These are phyloP conservation scores for Collybia sordida DNA, from an alignment of 768 basidiomycete genomes.

Conservation along the genomic window DNA sequence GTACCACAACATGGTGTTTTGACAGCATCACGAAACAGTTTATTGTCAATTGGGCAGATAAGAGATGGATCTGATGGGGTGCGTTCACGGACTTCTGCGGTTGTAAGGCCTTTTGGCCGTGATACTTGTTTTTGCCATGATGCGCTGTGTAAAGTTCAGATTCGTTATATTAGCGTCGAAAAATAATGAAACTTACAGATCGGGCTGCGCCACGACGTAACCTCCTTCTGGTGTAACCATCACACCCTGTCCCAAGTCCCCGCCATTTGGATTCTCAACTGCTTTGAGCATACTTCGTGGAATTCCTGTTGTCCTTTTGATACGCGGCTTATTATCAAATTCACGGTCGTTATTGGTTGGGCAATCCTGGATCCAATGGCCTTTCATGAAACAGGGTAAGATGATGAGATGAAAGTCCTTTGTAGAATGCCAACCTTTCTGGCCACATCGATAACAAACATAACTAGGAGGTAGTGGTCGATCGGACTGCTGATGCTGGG, in stretches of 20 bases:
- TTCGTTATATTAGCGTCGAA: not conserved
- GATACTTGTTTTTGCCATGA: constrained; percentile 94
- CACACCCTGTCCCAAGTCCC: constrained; percentile 76
- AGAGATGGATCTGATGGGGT: constrained; percentile 77
- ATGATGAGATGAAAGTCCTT: constrained; percentile 1
- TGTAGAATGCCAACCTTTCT: constrained; percentile 69
- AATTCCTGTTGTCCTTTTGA: constrained; percentile 98
- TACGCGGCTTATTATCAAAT: constrained; percentile 90
- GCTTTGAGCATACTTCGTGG: constrained; percentile 97
- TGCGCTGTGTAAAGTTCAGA: constrained; percentile 45
- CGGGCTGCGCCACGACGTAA: constrained; percentile 96
- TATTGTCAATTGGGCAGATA: constrained; percentile 89
- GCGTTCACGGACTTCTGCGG: constrained; percentile 86
- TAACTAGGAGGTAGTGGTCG: constrained; percentile 91
- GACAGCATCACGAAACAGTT: constrained; percentile 91
- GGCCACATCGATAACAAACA: constrained; percentile 97
- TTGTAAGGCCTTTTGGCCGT: constrained; percentile 77
- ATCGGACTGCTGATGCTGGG: constrained; percentile 55
- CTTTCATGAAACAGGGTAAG: constrained; percentile 39
- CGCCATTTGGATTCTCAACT: constrained; percentile 80
- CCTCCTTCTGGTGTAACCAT: constrained; percentile 99
- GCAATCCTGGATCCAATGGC: constrained; percentile 99
- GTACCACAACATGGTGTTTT: constrained; percentile 94
- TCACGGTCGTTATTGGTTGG: constrained; percentile 97
- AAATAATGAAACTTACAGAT: constrained; percentile 65